Conservation (phyloP, 768 basidiomycete genomes). For the Hygrocybe coccinea region DNA sequence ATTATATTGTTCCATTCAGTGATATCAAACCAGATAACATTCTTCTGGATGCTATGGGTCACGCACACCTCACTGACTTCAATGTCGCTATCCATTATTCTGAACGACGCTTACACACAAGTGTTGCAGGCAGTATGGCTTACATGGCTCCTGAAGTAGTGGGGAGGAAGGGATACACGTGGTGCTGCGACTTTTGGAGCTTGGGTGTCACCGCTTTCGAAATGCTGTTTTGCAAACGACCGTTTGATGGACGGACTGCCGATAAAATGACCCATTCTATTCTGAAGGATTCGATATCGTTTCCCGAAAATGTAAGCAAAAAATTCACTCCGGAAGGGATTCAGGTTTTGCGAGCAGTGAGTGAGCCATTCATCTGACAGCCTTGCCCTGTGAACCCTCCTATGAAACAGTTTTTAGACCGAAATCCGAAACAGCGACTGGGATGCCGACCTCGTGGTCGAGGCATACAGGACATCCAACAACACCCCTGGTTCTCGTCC, state of each 20-base stretch:
- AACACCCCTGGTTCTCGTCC: constrained; percentile 78
- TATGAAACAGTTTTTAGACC: constrained; percentile 68
- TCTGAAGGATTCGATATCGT: constrained; percentile 67
- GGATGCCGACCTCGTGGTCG: constrained; percentile 70
- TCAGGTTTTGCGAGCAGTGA: constrained; percentile 61
- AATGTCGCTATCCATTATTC: constrained; percentile 99
- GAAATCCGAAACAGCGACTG: constrained; percentile 70
- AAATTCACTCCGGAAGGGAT: constrained; percentile 65
- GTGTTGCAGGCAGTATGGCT: constrained; percentile 96
- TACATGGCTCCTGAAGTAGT: constrained; percentile 88
- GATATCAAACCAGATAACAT: constrained; percentile 98
- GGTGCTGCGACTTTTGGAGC: constrained; percentile 95
- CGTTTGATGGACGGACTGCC: constrained; percentile 86
- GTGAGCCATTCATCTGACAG: constrained; percentile 21
- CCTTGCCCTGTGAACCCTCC: constrained; percentile 14
- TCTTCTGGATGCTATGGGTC: constrained; percentile 86
- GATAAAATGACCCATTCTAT: constrained; percentile 88
- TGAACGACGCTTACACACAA: constrained; percentile 79
- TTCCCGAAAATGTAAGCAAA: constrained; percentile 63
- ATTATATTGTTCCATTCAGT: constrained; percentile 36
- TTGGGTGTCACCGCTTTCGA: constrained; percentile 88
- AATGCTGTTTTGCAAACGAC: constrained; percentile 74
- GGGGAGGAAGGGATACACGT: constrained; percentile 85
- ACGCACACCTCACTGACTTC: constrained; percentile 97
- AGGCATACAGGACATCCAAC: constrained; percentile 73